phyloP scores from a whole-genome alignment of 768 basidiomycete genomes.

The Xerocomellus intermedius region DNA sequence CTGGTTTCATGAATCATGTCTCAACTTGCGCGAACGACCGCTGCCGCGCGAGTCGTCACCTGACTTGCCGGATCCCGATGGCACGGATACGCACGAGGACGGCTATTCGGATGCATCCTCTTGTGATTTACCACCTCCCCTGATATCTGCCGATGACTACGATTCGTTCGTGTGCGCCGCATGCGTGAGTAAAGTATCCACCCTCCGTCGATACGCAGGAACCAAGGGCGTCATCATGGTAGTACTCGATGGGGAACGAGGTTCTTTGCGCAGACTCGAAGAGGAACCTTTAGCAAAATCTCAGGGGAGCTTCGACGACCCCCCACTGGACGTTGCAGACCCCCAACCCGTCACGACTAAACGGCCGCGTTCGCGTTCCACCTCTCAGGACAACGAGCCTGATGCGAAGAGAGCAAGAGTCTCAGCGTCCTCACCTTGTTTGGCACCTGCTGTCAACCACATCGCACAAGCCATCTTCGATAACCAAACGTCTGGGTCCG shows the following conservation, averaged over 20 bases:
- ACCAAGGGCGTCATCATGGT: slow-evolving; percentile 68
- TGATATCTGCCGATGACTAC: slow-evolving; percentile 68
- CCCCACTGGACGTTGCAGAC: slow-evolving; percentile 27
- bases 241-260: slow-evolving; percentile 44
- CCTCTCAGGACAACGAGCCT: slow-evolving; percentile 31
- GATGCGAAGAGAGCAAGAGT: slow-evolving; percentile 45
- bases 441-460: slow-evolving; percentile 52
- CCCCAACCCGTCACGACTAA: slow-evolving; percentile 35
- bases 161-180: slow-evolving; percentile 71
- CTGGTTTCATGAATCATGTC: slow-evolving; percentile 91
- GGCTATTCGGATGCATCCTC: slow-evolving; percentile 61
- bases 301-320: slow-evolving; percentile 7
- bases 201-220: slow-evolving; percentile 63
- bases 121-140: slow-evolving; percentile 62
- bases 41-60: slow-evolving; percentile 43
- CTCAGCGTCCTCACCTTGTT: slow-evolving; percentile 42
- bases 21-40: slow-evolving; percentile 72
- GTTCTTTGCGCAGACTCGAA: slow-evolving; percentile 55
- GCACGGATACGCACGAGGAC: slow-evolving; percentile 37
- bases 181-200: slow-evolving; percentile 58
- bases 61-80: slow-evolving; percentile 2
- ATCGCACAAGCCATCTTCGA: slow-evolving; percentile 46
- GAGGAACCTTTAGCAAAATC: slow-evolving; percentile 15
- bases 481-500: slow-evolving; percentile 9
- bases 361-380: slow-evolving; percentile 37